Percentiles rank a stretch among this genome's conserved stretches.
Conservation (phyloP, 2,329 filamentous ascomycete genomes). For the Macroventuria anomochaeta region DNA sequence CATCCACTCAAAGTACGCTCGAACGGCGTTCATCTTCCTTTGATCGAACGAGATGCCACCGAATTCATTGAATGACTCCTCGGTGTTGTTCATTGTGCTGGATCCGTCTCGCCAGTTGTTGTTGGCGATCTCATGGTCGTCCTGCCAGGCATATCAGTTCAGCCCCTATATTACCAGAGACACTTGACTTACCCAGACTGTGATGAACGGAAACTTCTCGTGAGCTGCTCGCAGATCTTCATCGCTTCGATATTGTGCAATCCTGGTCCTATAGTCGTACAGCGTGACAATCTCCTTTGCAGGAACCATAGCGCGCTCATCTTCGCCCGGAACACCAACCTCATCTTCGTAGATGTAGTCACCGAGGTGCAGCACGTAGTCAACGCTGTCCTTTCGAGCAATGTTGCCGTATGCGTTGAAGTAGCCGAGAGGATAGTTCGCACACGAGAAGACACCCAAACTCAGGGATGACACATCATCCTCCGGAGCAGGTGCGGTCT, state of each 20-base stretch:
- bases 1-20: constrained; percentile 67
- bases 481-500: constrained; percentile 66
- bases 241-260: constrained; percentile 50
- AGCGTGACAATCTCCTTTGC: constrained; percentile 49
- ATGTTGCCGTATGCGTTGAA: constrained; percentile 56
- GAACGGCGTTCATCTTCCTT: constrained; percentile 74
- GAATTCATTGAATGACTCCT: constrained; percentile 48
- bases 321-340: constrained; percentile 45
- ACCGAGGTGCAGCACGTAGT: constrained; percentile 50
- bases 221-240: constrained; percentile 49
- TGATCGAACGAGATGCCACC: constrained; percentile 70
- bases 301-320: constrained; percentile 40
- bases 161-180: too few species aligned
- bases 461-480: constrained; percentile 65
- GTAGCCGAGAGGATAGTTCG: constrained; percentile 57
- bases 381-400: constrained; percentile 51
- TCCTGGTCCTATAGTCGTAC: constrained; percentile 52
- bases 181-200: constrained; percentile 35
- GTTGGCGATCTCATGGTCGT: constrained; percentile 52
- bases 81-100: constrained; percentile 51
- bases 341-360: constrained; percentile 54
- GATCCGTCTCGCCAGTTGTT: constrained; percentile 55
- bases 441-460: constrained; percentile 74
- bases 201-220: constrained; percentile 52
- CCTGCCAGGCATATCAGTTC: constrained; percentile 52